Percentiles rank a stretch among this genome's conserved stretches.
Evolutionary conservation across 2,329 filamentous ascomycete species (phyloP).

Genomic region (Aspergillus fijiensis): DNA sequence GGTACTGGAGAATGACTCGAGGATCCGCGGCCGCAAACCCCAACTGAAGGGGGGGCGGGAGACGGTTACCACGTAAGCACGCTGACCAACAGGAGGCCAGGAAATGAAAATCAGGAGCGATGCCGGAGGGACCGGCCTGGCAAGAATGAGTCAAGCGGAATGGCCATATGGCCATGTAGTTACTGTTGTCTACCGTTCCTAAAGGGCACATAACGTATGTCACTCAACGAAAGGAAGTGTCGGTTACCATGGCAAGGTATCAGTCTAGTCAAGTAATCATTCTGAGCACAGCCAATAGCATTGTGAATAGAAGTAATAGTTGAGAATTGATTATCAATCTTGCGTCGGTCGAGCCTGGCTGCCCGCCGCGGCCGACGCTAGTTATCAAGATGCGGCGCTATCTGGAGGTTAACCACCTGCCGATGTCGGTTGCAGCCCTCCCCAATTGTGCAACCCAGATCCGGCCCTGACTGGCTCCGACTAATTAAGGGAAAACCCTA

Average conservation of each 20-base stretch:
- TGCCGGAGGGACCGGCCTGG: slow-evolving; percentile 1
- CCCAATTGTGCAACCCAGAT: not conserved
- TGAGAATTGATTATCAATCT: slow-evolving; percentile 20
- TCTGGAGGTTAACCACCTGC: slow-evolving; percentile 6
- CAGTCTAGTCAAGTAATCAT: not conserved
- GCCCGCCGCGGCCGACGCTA: not conserved
- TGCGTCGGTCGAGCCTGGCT: slow-evolving; percentile 10
- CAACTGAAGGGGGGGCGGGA: not conserved
- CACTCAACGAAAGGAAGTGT: not conserved
- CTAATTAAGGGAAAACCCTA: not conserved
- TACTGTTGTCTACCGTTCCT: no score
- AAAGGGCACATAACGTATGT: not conserved
- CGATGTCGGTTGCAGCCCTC: slow-evolving; percentile 15
- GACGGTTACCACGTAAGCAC: not conserved
- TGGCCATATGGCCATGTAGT: not conserved
- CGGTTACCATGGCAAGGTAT: not conserved
- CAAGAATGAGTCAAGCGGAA: slow-evolving; percentile 1
- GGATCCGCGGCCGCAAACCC: not conserved
- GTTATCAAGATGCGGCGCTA: not conserved
- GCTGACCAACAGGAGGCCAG: slow-evolving; percentile 3
- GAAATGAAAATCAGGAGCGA: slow-evolving; percentile 10
- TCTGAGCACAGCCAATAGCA: slow-evolving; percentile 1
- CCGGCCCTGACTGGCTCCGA: not conserved
- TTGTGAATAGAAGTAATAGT: not conserved
- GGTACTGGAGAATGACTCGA: not conserved